Base-by-base conservation (phyloP, 2,329 filamentous ascomycete genomes). In the Beauveria brongniartii region DNA sequence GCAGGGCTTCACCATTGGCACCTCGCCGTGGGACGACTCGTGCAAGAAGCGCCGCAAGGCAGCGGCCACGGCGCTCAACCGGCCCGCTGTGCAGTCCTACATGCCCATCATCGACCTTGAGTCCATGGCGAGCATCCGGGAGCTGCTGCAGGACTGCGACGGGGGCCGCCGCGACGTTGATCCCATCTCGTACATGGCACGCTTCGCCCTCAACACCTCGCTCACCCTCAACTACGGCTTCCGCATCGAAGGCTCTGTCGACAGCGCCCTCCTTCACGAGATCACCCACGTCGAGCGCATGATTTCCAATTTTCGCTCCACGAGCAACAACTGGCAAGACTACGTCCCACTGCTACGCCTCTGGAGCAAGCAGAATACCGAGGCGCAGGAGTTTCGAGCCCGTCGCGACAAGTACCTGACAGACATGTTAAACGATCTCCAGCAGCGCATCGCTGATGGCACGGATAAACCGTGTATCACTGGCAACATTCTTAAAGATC, bases 51-150 rank as follows among this genome's bases (percentile, higher is more conserved):
- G 89, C 10, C 83, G 90, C 64, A 92, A 91, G 75, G 89, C 88
- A 0, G 90, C 89, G 1, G 89, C 88, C 4, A 91, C 89, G 5
- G 89, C 90, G 0, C 79, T 93, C 24, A 92, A 92, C 70, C 82
- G 87, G 0, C 89, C 89, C 0, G 86, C 89, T 0, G 83, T 90
- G 1, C 87, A 91, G 68, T 86, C 85, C 0, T 93, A 93, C 71
- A 89, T 92, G 83, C 89, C 90, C 0, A 90, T 92, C 66, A 85
- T 93, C 55, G 90, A 93, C 66, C 83, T 92, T 28, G 90, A 93
- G 71, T 84, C 86, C 30, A 86, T 80, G 16, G 81, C 83, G 16
- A 89, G 86, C 60, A 87, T 93, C 73, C 86, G 84, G 64, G 89
- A 93, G 66, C 79, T 93, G 46, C 77, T 89, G 40, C 72, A 80